Evolutionary conservation across 2,329 filamentous ascomycete genomes (phyloP).

Genomic region (Cytospora chrysosperma): DNA sequence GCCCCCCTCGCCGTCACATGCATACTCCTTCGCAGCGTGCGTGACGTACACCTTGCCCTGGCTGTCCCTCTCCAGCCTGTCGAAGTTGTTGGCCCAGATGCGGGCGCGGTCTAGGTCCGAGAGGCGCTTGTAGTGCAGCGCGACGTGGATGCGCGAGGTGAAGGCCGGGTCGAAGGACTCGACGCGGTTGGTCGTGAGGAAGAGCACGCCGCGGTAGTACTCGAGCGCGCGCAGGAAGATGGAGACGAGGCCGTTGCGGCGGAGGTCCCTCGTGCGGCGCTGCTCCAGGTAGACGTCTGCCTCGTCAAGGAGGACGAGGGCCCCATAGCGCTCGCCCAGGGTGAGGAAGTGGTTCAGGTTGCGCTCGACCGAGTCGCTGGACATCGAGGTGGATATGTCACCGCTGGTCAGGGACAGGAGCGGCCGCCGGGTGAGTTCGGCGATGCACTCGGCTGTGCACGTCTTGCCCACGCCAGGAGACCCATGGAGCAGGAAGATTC

Average conservation of each 20-base stretch:
- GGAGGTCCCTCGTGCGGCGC: slow-evolving; percentile 44
- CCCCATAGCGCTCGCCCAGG: slow-evolving; percentile 49
- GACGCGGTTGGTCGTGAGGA: slow-evolving; percentile 52
- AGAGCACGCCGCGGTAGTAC: slow-evolving; percentile 51
- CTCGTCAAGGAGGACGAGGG: slow-evolving; percentile 57
- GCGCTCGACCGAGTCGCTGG: slow-evolving; percentile 38
- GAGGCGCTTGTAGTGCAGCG: slow-evolving; percentile 45
- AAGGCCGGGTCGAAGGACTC: slow-evolving; percentile 49
- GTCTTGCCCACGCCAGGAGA: slow-evolving; percentile 58
- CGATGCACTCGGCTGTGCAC: slow-evolving; percentile 54
- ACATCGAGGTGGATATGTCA: slow-evolving; percentile 42
- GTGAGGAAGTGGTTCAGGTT: slow-evolving; percentile 47
- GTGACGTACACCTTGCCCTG: slow-evolving; percentile 38
- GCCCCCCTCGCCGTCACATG: slow-evolving; percentile 31
- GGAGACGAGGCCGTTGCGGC: slow-evolving; percentile 48
- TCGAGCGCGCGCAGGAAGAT: slow-evolving; percentile 51
- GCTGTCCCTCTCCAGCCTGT: slow-evolving; percentile 44
- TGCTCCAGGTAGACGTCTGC: slow-evolving; percentile 60
- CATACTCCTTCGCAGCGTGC: slow-evolving; percentile 40
- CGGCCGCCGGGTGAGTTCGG: slow-evolving; percentile 50
- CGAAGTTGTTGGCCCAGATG: slow-evolving; percentile 48
- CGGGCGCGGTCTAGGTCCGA: slow-evolving; percentile 42
- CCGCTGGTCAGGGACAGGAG: slow-evolving; percentile 52
- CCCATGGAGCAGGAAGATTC: slow-evolving; percentile 52
- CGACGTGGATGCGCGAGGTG: slow-evolving; percentile 49